These are phyloP conservation scores for Leccinum insigne DNA, from an alignment of 1,284 basidiomycete genomes.

Conservation along the genomic window DNA sequence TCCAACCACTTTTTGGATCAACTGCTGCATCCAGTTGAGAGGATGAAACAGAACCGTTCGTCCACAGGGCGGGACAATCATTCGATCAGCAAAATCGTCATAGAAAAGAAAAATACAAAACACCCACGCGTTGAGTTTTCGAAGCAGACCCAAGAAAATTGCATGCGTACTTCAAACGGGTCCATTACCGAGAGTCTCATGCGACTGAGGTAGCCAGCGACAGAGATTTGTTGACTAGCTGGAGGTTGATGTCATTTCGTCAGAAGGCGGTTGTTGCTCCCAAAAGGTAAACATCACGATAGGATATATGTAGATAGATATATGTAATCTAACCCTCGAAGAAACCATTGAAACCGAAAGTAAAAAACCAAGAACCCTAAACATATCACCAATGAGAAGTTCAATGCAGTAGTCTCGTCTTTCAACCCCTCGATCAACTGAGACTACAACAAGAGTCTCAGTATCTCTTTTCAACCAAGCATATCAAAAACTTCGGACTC, in stretches of 20 bases:
- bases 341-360: too few species aligned
- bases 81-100: background rate
- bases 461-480: background rate
- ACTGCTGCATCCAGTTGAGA: background rate
- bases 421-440: background rate
- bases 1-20: background rate
- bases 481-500: background rate
- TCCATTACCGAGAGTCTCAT: conserved; percentile 51
- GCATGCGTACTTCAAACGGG: conserved; percentile 89
- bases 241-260: too few species aligned
- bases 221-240: too few species aligned
- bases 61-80: too few species aligned
- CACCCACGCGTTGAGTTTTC: conserved; percentile 78
- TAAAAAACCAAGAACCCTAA: too few species aligned
- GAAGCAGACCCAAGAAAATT: conserved; percentile 71
- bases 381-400: too few species aligned
- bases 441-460: background rate
- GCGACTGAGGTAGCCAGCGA: too few species aligned
- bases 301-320: too few species aligned
- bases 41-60: background rate
- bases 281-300: too few species aligned
- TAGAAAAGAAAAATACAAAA: background rate
- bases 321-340: too few species aligned
- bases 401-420: background rate
- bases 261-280: too few species aligned